Evolutionary conservation across 2,329 filamentous ascomycete genomes (phyloP), one percentile per base, ranked within the genome.

Genomic region (Paraphaeosphaeria minitans): DNA sequence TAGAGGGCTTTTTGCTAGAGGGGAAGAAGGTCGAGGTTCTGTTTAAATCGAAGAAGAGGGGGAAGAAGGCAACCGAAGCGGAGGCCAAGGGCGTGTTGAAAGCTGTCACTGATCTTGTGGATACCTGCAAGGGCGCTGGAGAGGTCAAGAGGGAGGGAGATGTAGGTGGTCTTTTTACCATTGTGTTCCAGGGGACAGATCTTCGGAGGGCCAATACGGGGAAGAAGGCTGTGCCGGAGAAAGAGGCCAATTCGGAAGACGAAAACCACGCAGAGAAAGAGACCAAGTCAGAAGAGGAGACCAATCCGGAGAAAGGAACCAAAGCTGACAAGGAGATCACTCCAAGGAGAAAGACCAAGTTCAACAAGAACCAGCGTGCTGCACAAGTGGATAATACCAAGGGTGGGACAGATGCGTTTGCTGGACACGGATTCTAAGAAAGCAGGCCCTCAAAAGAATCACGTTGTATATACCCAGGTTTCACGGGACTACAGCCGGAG

Each of bases 1-100:
- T 95, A 75, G 84, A 84, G 69, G 82, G 79, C 55, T 97, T 97
- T 72, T 72, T 97, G 72, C 79, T 75, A 9, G 91, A 92, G 75
- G 93, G 93, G 0, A 84, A 85, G 73, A 87, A 83, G 72, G 92
- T 97, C 21, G 89, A 95, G 73, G 71, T 97, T 12, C 69, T 89
- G 54, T 68, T 97, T 50, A 86, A 87, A 58, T 85, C 85, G 74
- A 93, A 89, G 82, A 85, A 83, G 67, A 82, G 83, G 58, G 87
- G 86, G 67, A 81, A 84, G 62, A 81, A 81, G 57, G 87, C 90
- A 0, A 86, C 81, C 0, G 68, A 70, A 39, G 85, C 87, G 24
- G 88, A 93, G 63, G 70, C 67, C 21, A 74, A 83, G 60, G 82
- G 76, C 24, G 74, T 93, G 46, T 67, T 94, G 56, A 74, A 77